These are phyloP conservation scores for Salix arbutifolia DNA, from an alignment of 345 rosid species.

Conservation along the genomic window DNA sequence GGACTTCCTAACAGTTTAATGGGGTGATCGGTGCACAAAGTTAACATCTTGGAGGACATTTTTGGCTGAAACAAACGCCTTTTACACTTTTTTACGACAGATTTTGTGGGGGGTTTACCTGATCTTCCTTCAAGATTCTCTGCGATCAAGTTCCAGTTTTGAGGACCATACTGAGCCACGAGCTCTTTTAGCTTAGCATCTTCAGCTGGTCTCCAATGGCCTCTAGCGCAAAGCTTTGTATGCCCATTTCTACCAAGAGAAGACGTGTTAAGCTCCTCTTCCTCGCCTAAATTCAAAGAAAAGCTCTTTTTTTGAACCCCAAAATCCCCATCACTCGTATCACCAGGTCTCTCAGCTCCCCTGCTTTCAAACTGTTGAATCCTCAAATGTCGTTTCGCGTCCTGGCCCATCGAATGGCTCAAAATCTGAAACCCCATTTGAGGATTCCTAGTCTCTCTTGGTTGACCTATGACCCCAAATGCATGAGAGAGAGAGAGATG, in stretches of 20 bases:
- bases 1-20: not conserved
- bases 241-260: slow-evolving; percentile 27
- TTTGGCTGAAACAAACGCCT: not conserved
- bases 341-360: slow-evolving; percentile 17
- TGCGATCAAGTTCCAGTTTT: slow-evolving; percentile 92
- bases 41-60: not conserved
- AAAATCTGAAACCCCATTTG: slow-evolving; percentile 33
- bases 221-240: slow-evolving; percentile 56
- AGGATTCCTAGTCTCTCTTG: slow-evolving; percentile 11
- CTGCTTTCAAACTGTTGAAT: slow-evolving; percentile 22
- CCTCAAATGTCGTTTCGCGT: slow-evolving; percentile 4
- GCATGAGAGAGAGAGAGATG: slow-evolving; percentile 22
- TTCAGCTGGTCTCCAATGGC: slow-evolving; percentile 95
- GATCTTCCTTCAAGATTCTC: slow-evolving; percentile 88
- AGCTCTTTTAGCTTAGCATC: slow-evolving; percentile 80
- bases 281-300: slow-evolving; percentile 23
- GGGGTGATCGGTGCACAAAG: not conserved
- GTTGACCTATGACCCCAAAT: slow-evolving; percentile 11
- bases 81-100: not conserved
- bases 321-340: slow-evolving; percentile 21
- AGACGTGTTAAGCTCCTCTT: slow-evolving; percentile 18
- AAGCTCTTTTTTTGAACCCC: slow-evolving; percentile 20
- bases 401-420: slow-evolving; percentile 22
- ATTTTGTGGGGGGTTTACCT: slow-evolving; percentile 33
- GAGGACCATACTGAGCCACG: slow-evolving; percentile 74